These are phyloP conservation scores for Karstenula rhodostoma DNA, from an alignment of 2,329 filamentous ascomycete genomes.

Conservation along the genomic window DNA sequence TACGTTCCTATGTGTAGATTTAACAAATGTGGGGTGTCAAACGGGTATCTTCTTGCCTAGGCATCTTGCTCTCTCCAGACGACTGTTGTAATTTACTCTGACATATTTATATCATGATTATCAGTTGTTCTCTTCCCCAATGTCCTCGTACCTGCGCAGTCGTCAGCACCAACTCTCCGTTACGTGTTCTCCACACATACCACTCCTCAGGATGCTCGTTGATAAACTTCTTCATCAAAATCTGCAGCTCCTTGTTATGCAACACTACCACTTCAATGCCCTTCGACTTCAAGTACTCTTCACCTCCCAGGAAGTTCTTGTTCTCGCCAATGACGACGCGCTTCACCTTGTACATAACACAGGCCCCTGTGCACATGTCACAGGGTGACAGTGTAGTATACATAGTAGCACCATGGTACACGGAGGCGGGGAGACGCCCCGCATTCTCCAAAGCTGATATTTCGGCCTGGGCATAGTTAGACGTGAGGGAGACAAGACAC, in stretches of 20 bases:
- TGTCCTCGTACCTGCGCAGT: conserved; percentile 41
- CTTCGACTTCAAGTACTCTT: conserved; percentile 71
- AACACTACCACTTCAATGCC: conserved; percentile 79
- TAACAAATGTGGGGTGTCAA: too few species aligned
- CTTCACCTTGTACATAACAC: conserved; percentile 76
- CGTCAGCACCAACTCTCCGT: conserved; percentile 7
- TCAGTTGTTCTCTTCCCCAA: conserved; percentile 39
- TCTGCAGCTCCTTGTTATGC: conserved; percentile 70
- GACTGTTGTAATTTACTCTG: too few species aligned
- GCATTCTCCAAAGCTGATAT: conserved; percentile 79
- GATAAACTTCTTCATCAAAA: conserved; percentile 77
- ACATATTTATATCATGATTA: too few species aligned
- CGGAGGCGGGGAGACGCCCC: conserved; percentile 72
- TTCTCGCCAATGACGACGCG: conserved; percentile 81
- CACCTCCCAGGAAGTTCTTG: conserved; percentile 75
- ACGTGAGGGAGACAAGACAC: not conserved
- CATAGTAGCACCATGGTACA: conserved; percentile 79
- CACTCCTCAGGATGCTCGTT: conserved; percentile 75
- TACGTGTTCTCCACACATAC: conserved; percentile 48
- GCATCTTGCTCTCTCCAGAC: too few species aligned
- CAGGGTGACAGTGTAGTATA: conserved; percentile 83
- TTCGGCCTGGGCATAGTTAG: conserved; percentile 66
- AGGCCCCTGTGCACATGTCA: conserved; percentile 83
- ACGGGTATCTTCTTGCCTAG: not conserved
- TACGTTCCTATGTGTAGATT: too few species aligned